Evolutionary conservation across 108 stramenopile genomes (phyloP).

Genomic region (Skeletonema menzelii): DNA sequence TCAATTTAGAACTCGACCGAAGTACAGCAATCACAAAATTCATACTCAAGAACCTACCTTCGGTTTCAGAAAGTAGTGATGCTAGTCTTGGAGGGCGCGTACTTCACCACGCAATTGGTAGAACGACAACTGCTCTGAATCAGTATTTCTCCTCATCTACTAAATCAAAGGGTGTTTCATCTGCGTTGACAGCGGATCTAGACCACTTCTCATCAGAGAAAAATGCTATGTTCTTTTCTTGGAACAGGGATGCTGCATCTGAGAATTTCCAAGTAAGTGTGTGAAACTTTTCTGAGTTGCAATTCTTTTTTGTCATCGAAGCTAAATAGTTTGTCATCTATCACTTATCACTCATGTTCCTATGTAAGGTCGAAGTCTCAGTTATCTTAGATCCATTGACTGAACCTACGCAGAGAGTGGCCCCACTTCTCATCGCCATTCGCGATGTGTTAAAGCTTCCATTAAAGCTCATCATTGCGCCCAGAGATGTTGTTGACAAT

Average conservation of each 20-base stretch:
- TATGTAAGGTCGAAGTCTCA: constrained; percentile 57
- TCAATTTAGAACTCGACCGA: constrained; percentile 46
- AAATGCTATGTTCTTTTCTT: constrained; percentile 65
- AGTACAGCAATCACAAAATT: constrained; percentile 50
- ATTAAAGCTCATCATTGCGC: constrained; percentile 68
- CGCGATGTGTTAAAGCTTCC: constrained; percentile 80
- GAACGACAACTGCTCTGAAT: constrained; percentile 22
- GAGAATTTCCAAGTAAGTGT: constrained; percentile 25
- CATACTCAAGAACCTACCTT: constrained; percentile 41
- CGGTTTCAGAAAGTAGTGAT: constrained; percentile 1
- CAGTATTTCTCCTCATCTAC: constrained; percentile 30
- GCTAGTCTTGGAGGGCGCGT: neutral
- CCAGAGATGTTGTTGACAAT: constrained; percentile 58
- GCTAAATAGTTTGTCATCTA: neutral
- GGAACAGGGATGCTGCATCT: constrained; percentile 48
- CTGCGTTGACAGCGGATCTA: constrained; percentile 18
- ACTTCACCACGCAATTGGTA: constrained; percentile 40
- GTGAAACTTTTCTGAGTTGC: neutral
- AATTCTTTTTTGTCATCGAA: neutral
- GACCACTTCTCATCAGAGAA: constrained; percentile 16
- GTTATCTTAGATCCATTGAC: constrained; percentile 89
- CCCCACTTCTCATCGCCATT: constrained; percentile 72
- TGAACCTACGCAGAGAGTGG: constrained; percentile 86
- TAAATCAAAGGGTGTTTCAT: constrained; percentile 2
- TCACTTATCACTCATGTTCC: neutral